A percentile compares a stretch with the other conserved stretches of the same genome.
Evolutionary conservation across 2,329 filamentous ascomycete genomes (phyloP).

Genomic region (Blastomyces gilchristii): DNA sequence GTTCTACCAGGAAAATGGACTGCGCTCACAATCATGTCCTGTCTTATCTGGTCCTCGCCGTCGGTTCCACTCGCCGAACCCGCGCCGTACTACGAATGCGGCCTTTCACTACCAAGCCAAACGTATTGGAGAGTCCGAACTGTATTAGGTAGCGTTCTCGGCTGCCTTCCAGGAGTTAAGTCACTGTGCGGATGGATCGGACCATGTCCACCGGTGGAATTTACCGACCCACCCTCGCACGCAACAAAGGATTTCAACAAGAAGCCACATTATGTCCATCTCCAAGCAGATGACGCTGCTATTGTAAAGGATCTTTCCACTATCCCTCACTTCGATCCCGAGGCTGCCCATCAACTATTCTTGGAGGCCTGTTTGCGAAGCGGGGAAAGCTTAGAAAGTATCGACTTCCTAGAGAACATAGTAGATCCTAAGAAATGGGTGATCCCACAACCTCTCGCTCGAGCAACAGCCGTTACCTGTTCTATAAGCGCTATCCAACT

Average conservation of each 20-base stretch:
- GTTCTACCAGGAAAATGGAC: neutral
- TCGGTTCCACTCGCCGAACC: neutral
- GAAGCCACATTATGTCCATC: neutral
- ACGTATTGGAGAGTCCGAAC: neutral
- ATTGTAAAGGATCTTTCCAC: neutral
- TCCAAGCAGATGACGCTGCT: neutral
- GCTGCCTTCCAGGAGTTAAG: neutral
- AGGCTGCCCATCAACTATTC: neutral
- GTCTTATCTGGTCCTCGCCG: neutral
- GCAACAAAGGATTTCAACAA: neutral
- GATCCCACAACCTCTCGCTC: neutral
- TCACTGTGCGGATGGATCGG: neutral
- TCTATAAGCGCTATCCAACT: neutral
- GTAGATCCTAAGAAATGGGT: neutral
- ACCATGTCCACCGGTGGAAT: neutral
- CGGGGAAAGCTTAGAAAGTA: neutral
- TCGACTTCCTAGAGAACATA: neutral
- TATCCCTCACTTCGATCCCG: neutral
- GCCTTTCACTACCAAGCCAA: neutral
- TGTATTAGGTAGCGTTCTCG: neutral
- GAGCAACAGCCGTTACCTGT: neutral
- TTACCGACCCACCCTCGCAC: neutral
- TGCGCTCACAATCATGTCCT: neutral
- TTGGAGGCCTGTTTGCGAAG: neutral
- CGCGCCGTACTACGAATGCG: neutral